Evolutionary conservation across 495 filamentous ascomycete genomes (phyloP).

Genomic region (Neurospora sp.): DNA sequence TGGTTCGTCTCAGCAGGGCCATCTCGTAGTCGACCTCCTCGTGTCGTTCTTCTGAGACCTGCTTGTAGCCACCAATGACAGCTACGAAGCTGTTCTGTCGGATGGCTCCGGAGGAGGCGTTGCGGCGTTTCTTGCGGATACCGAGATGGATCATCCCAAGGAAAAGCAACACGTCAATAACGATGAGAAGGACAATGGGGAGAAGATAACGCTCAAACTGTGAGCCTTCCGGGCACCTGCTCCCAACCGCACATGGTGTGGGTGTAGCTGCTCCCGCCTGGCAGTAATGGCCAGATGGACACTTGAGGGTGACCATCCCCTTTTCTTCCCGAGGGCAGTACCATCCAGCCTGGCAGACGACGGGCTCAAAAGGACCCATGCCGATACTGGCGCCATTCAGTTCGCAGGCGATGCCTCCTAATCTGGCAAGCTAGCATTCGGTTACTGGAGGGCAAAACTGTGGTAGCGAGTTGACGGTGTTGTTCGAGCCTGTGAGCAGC

Average conservation of each 20-base stretch:
- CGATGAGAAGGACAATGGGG: constrained; percentile 31
- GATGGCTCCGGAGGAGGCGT: background rate
- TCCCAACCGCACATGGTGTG: constrained; percentile 31
- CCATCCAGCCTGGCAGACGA: constrained; percentile 31
- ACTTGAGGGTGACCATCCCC: constrained; percentile 23
- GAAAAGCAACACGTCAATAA: constrained; percentile 30
- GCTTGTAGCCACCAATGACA: constrained; percentile 12
- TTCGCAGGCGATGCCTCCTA: constrained; percentile 20
- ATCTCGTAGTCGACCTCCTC: constrained; percentile 17
- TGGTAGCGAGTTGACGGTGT: constrained; percentile 33
- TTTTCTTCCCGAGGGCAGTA: constrained; percentile 28
- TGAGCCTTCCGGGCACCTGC: constrained; percentile 28
- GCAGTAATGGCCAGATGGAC: constrained; percentile 36
- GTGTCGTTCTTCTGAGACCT: constrained; percentile 23
- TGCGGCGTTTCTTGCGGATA: constrained; percentile 16
- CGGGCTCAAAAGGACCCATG: constrained; percentile 35
- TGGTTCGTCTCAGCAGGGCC: constrained; percentile 10
- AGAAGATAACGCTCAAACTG: constrained; percentile 26
- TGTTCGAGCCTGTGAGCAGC: constrained; percentile 28
- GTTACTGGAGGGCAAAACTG: constrained; percentile 36
- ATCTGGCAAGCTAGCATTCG: constrained; percentile 25
- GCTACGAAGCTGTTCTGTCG: background rate
- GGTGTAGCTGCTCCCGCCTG: constrained; percentile 31
- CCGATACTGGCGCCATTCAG: constrained; percentile 22
- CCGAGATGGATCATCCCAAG: constrained; percentile 17